These are phyloP conservation scores for Pterocarpus santalinus DNA, from an alignment of 306 rosid genomes.

Conservation along the genomic window DNA sequence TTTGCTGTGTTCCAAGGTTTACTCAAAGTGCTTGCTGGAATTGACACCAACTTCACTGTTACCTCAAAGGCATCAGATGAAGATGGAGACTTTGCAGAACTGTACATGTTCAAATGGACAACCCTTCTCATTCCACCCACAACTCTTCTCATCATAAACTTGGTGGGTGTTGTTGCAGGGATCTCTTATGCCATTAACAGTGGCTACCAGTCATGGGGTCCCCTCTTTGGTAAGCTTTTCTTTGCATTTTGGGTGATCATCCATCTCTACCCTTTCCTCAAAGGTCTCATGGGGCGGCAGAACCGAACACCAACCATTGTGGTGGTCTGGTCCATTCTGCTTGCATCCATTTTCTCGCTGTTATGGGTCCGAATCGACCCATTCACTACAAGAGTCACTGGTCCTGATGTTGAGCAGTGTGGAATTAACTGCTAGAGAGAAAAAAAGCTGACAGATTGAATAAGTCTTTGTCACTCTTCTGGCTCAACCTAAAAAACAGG, in stretches of 20 bases:
- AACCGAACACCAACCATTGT: slow-evolving; percentile 91
- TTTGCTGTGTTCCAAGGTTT: slow-evolving; percentile 91
- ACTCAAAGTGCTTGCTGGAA: slow-evolving; percentile 93
- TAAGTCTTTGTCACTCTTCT: slow-evolving; percentile 30
- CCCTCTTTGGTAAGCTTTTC: slow-evolving; percentile 93
- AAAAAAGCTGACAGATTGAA: slow-evolving; percentile 30
- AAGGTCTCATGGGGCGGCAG: slow-evolving; percentile 96
- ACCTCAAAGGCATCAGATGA: slow-evolving; percentile 94
- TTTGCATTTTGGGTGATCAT: slow-evolving; percentile 95
- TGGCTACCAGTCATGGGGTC: slow-evolving; percentile 97
- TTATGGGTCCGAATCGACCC: slow-evolving; percentile 89
- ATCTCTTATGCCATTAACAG: slow-evolving; percentile 87
- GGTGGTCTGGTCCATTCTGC: slow-evolving; percentile 84
- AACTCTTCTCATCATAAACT: slow-evolving; percentile 85
- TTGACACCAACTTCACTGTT: slow-evolving; percentile 93
- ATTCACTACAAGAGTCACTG: slow-evolving; percentile 75
- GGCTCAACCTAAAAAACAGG: slow-evolving; percentile 36
- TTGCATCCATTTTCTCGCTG: slow-evolving; percentile 90
- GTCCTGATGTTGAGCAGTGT: slow-evolving; percentile 80
- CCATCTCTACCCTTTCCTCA: slow-evolving; percentile 93
- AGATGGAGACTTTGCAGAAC: slow-evolving; percentile 85
- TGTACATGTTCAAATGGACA: slow-evolving; percentile 93
- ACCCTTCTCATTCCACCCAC: slow-evolving; percentile 95
- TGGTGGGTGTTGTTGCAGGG: slow-evolving; percentile 92
- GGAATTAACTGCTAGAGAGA: slow-evolving; percentile 87